Conservation (phyloP, 2,329 filamentous ascomycete species). For the Aspergillus candidus region DNA sequence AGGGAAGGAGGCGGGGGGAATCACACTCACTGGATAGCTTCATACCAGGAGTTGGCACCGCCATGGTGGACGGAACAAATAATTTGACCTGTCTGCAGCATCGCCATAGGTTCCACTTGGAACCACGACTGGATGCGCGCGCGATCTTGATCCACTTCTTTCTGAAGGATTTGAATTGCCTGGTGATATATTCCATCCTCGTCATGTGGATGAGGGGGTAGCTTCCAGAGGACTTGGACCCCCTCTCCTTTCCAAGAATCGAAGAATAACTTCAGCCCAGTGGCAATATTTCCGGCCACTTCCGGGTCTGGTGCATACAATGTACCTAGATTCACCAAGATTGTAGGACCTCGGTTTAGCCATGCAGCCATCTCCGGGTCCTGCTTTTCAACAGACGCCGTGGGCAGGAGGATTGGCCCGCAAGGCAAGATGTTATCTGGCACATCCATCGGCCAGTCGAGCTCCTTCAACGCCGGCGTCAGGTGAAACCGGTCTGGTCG, state of each 20-base stretch:
- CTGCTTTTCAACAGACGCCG: slow-evolving; percentile 28
- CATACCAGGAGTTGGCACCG: slow-evolving; percentile 44
- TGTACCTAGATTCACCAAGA: slow-evolving; percentile 48
- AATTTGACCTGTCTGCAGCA: slow-evolving; percentile 33
- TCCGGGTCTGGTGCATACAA: slow-evolving; percentile 26
- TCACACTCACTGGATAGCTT: slow-evolving; percentile 35
- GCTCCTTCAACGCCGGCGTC: slow-evolving; percentile 25
- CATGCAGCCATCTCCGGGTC: slow-evolving; percentile 41
- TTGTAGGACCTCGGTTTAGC: slow-evolving; percentile 39
- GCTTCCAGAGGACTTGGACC: slow-evolving; percentile 38
- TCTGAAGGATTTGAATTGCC: slow-evolving; percentile 15
- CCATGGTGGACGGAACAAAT: slow-evolving; percentile 42
- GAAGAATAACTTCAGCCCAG: slow-evolving; percentile 33
- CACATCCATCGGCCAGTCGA: slow-evolving; percentile 39
- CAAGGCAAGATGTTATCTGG: slow-evolving; percentile 40
- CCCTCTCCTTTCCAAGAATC: slow-evolving; percentile 17
- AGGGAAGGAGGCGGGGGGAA: neutral
- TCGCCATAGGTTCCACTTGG: slow-evolving; percentile 32
- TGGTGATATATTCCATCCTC: slow-evolving; percentile 16
- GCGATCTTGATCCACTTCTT: slow-evolving; percentile 22
- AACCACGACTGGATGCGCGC: slow-evolving; percentile 42
- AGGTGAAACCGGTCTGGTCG: slow-evolving; percentile 23
- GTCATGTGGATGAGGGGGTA: slow-evolving; percentile 22
- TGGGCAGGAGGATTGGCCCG: slow-evolving; percentile 43
- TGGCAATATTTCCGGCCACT: slow-evolving; percentile 37